Evolutionary conservation across 2,329 filamentous ascomycete species (phyloP).

Genomic region (Aspergillus pseudoglaucus): DNA sequence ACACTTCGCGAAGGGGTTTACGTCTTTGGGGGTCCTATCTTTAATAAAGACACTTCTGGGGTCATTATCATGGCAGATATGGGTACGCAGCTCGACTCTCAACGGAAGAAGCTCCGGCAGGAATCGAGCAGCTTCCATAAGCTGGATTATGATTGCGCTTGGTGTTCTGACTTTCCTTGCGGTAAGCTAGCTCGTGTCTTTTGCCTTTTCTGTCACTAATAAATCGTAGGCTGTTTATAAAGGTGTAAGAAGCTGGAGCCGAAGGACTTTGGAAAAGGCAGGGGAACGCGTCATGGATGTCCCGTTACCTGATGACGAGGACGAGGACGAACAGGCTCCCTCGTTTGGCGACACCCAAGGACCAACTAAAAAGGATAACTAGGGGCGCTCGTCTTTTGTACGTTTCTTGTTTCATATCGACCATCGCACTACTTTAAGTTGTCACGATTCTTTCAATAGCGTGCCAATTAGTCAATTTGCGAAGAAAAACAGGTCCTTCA

Average conservation of each 20-base stretch:
- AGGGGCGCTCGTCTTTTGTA: neutral
- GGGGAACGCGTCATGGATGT: constrained; percentile 80
- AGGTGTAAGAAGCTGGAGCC: constrained; percentile 66
- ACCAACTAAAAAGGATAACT: constrained; percentile 23
- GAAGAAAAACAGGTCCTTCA: constrained; percentile 55
- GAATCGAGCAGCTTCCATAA: constrained; percentile 70
- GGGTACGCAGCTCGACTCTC: constrained; percentile 57
- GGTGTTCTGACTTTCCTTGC: constrained; percentile 73
- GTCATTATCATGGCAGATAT: constrained; percentile 69
- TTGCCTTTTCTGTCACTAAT: constrained; percentile 11
- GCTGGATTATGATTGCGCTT: constrained; percentile 69
- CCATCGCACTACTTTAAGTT: constrained; percentile 92
- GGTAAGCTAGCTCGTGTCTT: constrained; percentile 46
- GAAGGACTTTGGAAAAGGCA: constrained; percentile 65
- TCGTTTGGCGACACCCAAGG: constrained; percentile 6
- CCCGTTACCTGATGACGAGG: constrained; percentile 46
- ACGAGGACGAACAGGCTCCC: constrained; percentile 44
- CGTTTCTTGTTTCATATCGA: neutral
- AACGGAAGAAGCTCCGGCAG: constrained; percentile 59
- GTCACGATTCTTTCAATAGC: constrained; percentile 74
- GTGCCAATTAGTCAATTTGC: constrained; percentile 97
- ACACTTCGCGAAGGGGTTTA: constrained; percentile 83
- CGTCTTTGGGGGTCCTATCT: constrained; percentile 81
- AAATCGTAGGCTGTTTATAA: constrained; percentile 68
- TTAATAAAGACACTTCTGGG: constrained; percentile 73